These are phyloP conservation scores for Allium fistulosum DNA, from an alignment of 106 monocot species.

Conservation along the genomic window DNA sequence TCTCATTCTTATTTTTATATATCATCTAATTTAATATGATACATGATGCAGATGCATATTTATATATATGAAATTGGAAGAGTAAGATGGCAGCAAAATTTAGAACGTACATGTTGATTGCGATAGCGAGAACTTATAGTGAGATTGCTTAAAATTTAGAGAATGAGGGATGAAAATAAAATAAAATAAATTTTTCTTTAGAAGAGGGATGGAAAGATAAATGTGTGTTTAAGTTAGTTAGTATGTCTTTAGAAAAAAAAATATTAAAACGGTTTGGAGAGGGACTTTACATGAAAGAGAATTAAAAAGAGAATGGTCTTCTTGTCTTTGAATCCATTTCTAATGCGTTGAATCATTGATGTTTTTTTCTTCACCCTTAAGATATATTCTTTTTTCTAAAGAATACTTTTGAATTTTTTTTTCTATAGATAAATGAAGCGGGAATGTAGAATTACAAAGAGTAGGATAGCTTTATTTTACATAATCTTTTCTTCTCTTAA, in stretches of 20 bases:
- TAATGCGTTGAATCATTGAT: conserved; percentile 8
- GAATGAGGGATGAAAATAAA: conserved; percentile 21
- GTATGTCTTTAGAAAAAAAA: conserved; percentile 1
- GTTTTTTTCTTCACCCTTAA: conserved; percentile 12
- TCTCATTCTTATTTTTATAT: conserved; percentile 40
- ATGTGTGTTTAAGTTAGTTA: conserved; percentile 7
- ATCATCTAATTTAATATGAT: background rate
- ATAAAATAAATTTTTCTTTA: no score
- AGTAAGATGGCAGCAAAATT: conserved; percentile 12
- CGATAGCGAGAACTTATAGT: conserved; percentile 30
- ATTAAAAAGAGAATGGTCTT: conserved; percentile 6
- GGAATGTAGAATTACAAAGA: no score
- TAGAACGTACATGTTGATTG: conserved; percentile 19
- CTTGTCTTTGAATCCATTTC: conserved; percentile 17
- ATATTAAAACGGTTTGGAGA: conserved; percentile 24
- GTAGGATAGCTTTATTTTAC: background rate
- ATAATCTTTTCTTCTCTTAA: background rate
- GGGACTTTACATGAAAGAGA: conserved; percentile 4
- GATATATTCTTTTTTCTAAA: conserved; percentile 1
- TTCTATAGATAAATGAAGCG: background rate
- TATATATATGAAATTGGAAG: conserved; percentile 2
- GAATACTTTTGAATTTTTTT: no score
- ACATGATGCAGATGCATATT: conserved; percentile 11
- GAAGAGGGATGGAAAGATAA: conserved; percentile 18
- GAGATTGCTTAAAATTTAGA: conserved; percentile 54